Conservation (phyloP, 257 asterid species). For the Gentiana macrophylla region DNA sequence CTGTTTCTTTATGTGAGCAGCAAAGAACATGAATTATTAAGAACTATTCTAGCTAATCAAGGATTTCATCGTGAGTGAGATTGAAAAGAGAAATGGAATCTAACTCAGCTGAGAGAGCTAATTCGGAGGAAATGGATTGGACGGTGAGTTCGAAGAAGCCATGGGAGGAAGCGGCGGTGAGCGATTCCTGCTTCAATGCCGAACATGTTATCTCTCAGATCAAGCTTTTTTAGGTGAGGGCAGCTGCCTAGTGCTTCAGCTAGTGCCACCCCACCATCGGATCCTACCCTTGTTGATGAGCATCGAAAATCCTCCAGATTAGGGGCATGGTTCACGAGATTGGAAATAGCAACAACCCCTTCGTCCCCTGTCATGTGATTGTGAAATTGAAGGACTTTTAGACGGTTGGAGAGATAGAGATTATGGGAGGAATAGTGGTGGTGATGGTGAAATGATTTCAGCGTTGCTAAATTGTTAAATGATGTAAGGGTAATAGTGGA, state of each 20-base stretch:
- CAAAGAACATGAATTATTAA: too few species aligned
- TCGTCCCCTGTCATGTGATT: constrained; percentile 93
- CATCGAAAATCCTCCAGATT: constrained; percentile 71
- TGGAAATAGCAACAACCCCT: constrained; percentile 74
- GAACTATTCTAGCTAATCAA: constrained; percentile 12
- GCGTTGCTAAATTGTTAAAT: too few species aligned
- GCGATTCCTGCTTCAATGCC: constrained; percentile 73
- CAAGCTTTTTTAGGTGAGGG: constrained; percentile 55
- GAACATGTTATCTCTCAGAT: constrained; percentile 86
- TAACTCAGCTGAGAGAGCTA: constrained; percentile 36
- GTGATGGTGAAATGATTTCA: too few species aligned
- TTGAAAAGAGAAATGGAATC: constrained; percentile 23
- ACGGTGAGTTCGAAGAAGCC: constrained; percentile 65
- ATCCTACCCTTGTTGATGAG: constrained; percentile 76
- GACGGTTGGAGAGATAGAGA: constrained; percentile 23
- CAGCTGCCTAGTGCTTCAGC: constrained; percentile 60
- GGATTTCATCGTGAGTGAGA: constrained; percentile 26
- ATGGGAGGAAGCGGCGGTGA: constrained; percentile 34
- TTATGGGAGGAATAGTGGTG: too few species aligned
- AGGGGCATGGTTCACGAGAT: constrained; percentile 46
- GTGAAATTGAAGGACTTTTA: constrained; percentile 67
- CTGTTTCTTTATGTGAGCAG: too few species aligned
- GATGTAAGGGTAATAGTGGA: too few species aligned
- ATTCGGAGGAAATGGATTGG: constrained; percentile 39
- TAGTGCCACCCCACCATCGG: constrained; percentile 75